phyloP scores from a whole-genome alignment of 1,284 basidiomycete genomes.

The Athelia sp. region DNA sequence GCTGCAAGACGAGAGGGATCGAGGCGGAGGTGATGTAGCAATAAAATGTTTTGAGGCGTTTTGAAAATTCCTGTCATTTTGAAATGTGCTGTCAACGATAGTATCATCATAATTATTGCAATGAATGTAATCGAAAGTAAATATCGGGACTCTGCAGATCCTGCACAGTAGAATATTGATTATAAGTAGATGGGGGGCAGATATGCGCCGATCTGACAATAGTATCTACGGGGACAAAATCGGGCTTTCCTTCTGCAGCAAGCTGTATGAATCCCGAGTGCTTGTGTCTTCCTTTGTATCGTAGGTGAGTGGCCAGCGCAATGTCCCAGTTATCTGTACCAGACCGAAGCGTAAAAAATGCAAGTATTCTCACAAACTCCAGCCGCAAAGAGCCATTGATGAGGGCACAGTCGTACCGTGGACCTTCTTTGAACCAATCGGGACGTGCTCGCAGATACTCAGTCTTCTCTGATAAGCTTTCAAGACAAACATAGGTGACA shows the following conservation, averaged over 20 bases:
- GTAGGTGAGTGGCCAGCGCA: background rate
- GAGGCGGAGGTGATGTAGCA: too few relatives aligned
- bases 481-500: background rate
- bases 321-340: background rate
- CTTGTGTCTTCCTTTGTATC: background rate
- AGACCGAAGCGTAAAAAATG: background rate
- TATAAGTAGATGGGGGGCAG: background rate
- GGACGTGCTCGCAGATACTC: background rate
- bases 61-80: too few relatives aligned
- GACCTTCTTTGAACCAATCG: background rate
- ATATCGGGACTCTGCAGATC: background rate
- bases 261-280: background rate
- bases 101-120: constrained; percentile 1
- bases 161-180: background rate
- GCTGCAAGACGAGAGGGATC: too few relatives aligned
- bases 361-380: background rate
- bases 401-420: background rate
- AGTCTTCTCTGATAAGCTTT: background rate
- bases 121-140: background rate
- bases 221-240: background rate
- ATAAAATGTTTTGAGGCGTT: too few relatives aligned
- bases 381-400: background rate
- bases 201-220: background rate
- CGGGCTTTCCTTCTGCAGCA: background rate
- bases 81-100: too few relatives aligned